Base-by-base conservation (phyloP, 768 basidiomycete species). In the Lanmaoa pseudosensibilis region DNA sequence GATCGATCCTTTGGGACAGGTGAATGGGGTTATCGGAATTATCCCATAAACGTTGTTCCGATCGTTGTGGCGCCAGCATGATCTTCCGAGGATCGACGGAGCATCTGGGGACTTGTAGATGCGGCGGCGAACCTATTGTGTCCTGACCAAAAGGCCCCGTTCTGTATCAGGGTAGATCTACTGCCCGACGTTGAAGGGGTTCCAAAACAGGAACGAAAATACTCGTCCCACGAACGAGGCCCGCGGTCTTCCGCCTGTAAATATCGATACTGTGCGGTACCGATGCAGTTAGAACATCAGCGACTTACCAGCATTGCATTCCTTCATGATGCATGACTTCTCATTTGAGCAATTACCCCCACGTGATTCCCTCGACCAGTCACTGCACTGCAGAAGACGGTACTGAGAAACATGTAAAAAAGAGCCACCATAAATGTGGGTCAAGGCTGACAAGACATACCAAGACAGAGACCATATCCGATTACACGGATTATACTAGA, bases 21-120 rank as follows among this genome's bases (percentile, higher is more conserved):
- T 5, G 25, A 30, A 59, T 11, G 16, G 46, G 5, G 44, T 37
- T 36, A 46, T 43, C 37, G 3, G 18, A 46, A 27, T 19, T n/a
- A 46, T 40, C 40, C 33, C 41, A 41, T 37, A 25, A 21, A 48
- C 12, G 30, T 48, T 21, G 21, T 46, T 53, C 50, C 39, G 50
- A 60, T 52, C 51, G 43, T 37, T 13, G 45, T 32, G 45, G 56
- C 1, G 13, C 18, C 50, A 16, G 32, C 16, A 23, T 36, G 52
- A 56, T 52, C 58, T 46, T 58, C 49, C 34, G 25, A 46, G 38
- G 63, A 62, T 55, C 52, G 59, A 56, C 63, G 21, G 49, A 15
- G 50, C 40, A 38, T 39, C 27, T 36, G 46, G 38, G 37, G 44
- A 58, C 32, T 13, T 15, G n/a, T n/a, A 25, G 46, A 57, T 40